Conservation (phyloP, 1,284 basidiomycete species). For the Phellopilus nigrolimitatus region DNA sequence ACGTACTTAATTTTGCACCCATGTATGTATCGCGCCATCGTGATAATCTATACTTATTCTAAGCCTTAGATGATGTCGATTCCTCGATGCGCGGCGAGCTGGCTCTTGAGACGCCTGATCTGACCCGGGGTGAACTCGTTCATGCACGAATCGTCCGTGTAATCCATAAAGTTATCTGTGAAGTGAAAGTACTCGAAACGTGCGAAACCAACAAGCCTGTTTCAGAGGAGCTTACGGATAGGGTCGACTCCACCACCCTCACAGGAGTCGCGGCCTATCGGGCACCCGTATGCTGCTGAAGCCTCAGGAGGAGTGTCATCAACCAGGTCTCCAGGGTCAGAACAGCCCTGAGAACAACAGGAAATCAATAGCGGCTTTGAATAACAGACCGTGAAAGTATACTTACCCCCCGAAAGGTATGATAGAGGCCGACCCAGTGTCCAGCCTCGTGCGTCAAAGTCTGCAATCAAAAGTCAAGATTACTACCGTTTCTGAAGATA, state of each 20-base stretch:
- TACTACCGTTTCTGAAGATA: background rate
- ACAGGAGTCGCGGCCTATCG: constrained; percentile 45
- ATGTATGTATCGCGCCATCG: too few relatives aligned
- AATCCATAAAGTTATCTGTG: constrained; percentile 26
- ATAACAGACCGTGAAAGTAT: background rate
- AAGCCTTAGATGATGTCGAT: too few relatives aligned
- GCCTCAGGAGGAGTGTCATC: constrained; percentile 47
- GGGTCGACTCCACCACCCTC: constrained; percentile 38
- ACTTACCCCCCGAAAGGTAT: constrained; percentile 48
- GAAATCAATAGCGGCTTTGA: too few relatives aligned
- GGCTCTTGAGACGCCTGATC: constrained; percentile 35
- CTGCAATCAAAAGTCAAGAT: constrained; percentile 29
- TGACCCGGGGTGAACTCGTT: constrained; percentile 45
- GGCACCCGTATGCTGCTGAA: constrained; percentile 42
- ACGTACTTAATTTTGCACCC: too few relatives aligned
- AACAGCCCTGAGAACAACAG: too few relatives aligned
- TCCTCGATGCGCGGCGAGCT: constrained; percentile 45
- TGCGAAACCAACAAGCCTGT: constrained; percentile 27
- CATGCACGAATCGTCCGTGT: constrained; percentile 43
- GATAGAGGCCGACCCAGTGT: constrained; percentile 55
- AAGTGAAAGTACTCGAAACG: background rate
- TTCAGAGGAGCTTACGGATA: constrained; percentile 38
- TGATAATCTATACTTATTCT: too few relatives aligned
- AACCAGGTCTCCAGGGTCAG: constrained; percentile 43
- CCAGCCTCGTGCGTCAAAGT: constrained; percentile 55